phyloP scores from a whole-genome alignment of 2,329 filamentous ascomycete genomes.

The Catunica adiposa region DNA sequence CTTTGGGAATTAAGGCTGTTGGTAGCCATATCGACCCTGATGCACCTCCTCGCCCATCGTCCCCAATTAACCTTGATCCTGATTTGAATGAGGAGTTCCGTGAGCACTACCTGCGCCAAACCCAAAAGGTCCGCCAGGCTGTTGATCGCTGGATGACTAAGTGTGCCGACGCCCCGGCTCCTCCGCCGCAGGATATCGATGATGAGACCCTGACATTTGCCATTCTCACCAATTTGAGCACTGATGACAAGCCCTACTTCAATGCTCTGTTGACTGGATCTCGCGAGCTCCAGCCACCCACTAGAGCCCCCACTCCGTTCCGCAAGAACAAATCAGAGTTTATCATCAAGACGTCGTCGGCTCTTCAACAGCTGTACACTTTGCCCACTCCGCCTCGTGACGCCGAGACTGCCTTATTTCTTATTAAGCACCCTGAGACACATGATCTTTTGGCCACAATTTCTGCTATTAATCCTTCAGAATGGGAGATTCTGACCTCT shows the following conservation, averaged over 20 bases:
- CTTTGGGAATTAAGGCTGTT: conserved; percentile 43
- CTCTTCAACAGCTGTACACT: conserved; percentile 74
- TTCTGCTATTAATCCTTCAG: conserved; percentile 72
- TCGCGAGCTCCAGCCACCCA: conserved; percentile 36
- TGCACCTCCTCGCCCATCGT: conserved; percentile 37
- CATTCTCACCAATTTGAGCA: conserved; percentile 71
- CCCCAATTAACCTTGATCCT: conserved; percentile 64
- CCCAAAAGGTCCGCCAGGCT: conserved; percentile 77
- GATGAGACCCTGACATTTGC: conserved; percentile 89
- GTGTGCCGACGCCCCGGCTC: conserved; percentile 56
- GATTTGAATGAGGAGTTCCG: conserved; percentile 88
- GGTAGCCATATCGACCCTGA: conserved; percentile 44
- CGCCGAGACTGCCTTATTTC: conserved; percentile 69
- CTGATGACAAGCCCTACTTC: conserved; percentile 62
- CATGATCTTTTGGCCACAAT: conserved; percentile 80
- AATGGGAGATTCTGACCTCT: conserved; percentile 91
- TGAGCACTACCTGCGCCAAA: conserved; percentile 81
- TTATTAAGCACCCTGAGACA: conserved; percentile 64
- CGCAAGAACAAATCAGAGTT: conserved; percentile 53
- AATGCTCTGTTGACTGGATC: conserved; percentile 57
- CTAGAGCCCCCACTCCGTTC: conserved; percentile 52
- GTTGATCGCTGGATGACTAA: conserved; percentile 81
- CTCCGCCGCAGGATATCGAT: conserved; percentile 74
- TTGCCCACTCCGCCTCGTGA: conserved; percentile 58
- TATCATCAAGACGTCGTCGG: conserved; percentile 56